phyloP scores from a whole-genome alignment of 768 basidiomycete species.

The Collybiopsis luxurians region DNA sequence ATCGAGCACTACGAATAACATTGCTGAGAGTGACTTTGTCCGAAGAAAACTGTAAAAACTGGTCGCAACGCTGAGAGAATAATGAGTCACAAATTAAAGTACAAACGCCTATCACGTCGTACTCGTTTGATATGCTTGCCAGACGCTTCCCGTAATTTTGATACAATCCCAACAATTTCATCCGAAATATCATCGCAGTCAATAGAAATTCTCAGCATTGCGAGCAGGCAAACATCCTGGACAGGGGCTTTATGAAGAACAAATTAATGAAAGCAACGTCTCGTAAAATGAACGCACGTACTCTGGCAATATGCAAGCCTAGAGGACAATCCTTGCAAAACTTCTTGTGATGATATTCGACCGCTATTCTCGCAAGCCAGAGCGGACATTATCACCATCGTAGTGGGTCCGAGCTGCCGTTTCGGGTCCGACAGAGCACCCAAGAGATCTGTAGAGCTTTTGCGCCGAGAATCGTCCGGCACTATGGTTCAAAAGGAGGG shows the following conservation, averaged over 20 bases:
- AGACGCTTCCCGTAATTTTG: constrained; percentile 38
- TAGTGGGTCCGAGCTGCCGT: constrained; percentile 46
- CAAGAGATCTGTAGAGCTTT: constrained; percentile 43
- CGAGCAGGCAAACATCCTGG: constrained; percentile 69
- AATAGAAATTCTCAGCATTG: constrained; percentile 66
- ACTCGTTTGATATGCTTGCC: constrained; percentile 61
- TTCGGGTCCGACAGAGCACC: constrained; percentile 40
- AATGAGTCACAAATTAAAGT: not conserved
- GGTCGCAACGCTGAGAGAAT: constrained; percentile 58
- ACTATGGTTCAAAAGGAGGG: not conserved
- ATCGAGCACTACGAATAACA: constrained; percentile 46
- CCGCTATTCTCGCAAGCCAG: constrained; percentile 61
- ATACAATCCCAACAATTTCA: constrained; percentile 40
- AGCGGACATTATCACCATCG: constrained; percentile 67
- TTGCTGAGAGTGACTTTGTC: constrained; percentile 43
- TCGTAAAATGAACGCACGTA: constrained; percentile 27
- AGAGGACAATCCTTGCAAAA: constrained; percentile 44
- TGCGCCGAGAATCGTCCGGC: constrained; percentile 44
- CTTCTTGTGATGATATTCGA: constrained; percentile 43
- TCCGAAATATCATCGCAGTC: constrained; percentile 55
- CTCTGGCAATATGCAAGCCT: constrained; percentile 41
- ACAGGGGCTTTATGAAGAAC: constrained; percentile 51
- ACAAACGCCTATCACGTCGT: constrained; percentile 11
- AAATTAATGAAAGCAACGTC: not conserved
- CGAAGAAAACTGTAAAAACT: constrained; percentile 52